phyloP scores from a whole-genome alignment of 768 basidiomycete genomes.

The Dioszegia crocea region DNA sequence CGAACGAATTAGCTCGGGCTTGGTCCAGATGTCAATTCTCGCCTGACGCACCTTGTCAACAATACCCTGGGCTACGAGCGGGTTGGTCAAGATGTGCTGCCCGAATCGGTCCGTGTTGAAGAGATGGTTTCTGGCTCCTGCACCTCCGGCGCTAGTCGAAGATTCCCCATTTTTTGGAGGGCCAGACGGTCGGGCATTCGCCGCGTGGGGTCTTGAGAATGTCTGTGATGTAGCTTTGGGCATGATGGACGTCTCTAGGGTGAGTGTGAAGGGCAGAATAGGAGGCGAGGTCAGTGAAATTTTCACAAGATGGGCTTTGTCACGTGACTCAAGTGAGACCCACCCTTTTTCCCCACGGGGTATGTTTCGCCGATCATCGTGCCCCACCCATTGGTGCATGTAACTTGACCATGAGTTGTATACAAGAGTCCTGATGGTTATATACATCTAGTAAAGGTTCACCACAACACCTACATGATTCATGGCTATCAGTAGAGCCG shows the following conservation, averaged over 20 bases:
- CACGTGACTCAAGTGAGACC: conserved; percentile 7
- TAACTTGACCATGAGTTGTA: no score
- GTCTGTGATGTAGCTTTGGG: conserved; percentile 47
- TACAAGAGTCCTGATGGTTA: no score
- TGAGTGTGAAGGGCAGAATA: not conserved
- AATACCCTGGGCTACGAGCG: conserved; percentile 76
- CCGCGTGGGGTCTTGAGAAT: conserved; percentile 34
- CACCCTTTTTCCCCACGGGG: not conserved
- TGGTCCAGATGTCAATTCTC: conserved; percentile 43
- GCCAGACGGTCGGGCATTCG: conserved; percentile 24
- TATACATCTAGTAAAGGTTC: no score
- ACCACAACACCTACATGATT: no score
- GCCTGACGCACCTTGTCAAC: conserved; percentile 1
- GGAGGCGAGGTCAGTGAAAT: not conserved
- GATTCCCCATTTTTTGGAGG: conserved; percentile 38
- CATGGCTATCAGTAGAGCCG: not conserved
- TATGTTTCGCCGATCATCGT: no score
- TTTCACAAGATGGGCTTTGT: not conserved
- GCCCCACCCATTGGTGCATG: no score
- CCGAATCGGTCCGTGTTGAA: conserved; percentile 89
- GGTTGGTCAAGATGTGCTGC: conserved; percentile 96
- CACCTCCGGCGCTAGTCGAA: conserved; percentile 12
- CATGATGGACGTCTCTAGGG: conserved; percentile 20
- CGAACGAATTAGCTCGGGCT: conserved; percentile 55
- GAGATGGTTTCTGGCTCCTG: conserved; percentile 42